These are phyloP conservation scores for Isatis lusitanica DNA, from an alignment of 441 rosid genomes.

Conservation along the genomic window DNA sequence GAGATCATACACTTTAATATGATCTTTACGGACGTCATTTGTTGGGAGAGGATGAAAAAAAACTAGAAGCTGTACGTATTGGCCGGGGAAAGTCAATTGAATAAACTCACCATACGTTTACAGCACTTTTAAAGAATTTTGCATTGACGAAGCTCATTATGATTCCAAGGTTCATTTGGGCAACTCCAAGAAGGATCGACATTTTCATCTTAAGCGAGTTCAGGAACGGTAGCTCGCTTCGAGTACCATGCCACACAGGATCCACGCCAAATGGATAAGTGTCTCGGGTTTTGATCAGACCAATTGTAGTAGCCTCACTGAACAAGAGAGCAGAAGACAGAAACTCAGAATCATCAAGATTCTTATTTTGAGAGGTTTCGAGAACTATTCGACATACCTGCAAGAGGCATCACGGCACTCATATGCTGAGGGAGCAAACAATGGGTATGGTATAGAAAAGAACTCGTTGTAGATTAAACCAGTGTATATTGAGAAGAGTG, in stretches of 20 bases:
- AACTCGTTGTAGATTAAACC: conserved; percentile 88
- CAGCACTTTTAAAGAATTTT: conserved; percentile 45
- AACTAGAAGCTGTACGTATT: background rate
- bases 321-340: background rate
- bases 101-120: conserved; percentile 62
- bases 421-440: conserved; percentile 82
- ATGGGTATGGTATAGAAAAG: conserved; percentile 82
- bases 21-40: background rate
- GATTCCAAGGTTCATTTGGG: conserved; percentile 96
- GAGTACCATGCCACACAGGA: conserved; percentile 89
- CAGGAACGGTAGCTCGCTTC: conserved; percentile 85
- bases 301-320: conserved; percentile 77
- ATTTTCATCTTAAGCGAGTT: conserved; percentile 96
- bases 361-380: background rate
- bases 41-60: background rate
- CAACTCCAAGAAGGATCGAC: conserved; percentile 89
- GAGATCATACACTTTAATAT: conserved; percentile 12
- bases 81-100: background rate
- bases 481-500: conserved; percentile 83
- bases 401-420: conserved; percentile 81
- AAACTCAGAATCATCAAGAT: conserved; percentile 10
- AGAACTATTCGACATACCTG: conserved; percentile 50
- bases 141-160: conserved; percentile 81
- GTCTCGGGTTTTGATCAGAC: conserved; percentile 66
- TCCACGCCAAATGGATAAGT: conserved; percentile 92